Base-by-base conservation (phyloP, 2,329 filamentous ascomycete species). In the Aspergillus sp. region DNA sequence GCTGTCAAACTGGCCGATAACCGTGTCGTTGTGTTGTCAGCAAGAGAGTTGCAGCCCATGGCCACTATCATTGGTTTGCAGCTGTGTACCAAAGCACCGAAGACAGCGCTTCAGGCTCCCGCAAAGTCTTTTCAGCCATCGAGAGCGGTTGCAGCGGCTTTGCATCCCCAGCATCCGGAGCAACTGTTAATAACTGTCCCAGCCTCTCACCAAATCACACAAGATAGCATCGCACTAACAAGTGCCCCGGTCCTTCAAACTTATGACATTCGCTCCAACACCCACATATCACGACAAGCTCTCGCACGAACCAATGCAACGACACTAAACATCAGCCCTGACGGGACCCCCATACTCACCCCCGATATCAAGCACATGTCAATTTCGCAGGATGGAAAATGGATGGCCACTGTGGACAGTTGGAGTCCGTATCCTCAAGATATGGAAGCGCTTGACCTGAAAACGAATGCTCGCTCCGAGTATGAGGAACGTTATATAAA, bases 331-430 rank as follows among this genome's bases (percentile, higher is more conserved):
- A 83, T 90, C 46, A 90, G 89, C 7, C 89, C 89, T 15, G 89
- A 90, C 66, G 88, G 91, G 5, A 84, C 86, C 55, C 83, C 85
- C 4, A 87, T 98, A 54, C 83, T 87, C 15, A 91, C 97, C 68
- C 94, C 95, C 0, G 86, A 90, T 64, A 85, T 97, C 51, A 89
- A 86, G 7, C 86, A 90, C 59, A 81, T 98, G 54, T 85, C 89
- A 48, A 87, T 95, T 68, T 94, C 91, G 48, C 81, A 85, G 54
- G 90, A 98, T 72, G 94, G 94, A 19, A 84, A 87, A 66, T 98
- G 94, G 93, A 84, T 99, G 60, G 93, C 91, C 4, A 97, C 92
- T 1, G 86, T 96, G 1, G 95, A 99, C 73, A 91, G 93, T 71
- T 99, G 95, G 95, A 84, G 85, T 55, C 93, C 93, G 1, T 87